Conservation (phyloP, 2,329 filamentous ascomycete genomes). For the Sphaerulina vaccinii region DNA sequence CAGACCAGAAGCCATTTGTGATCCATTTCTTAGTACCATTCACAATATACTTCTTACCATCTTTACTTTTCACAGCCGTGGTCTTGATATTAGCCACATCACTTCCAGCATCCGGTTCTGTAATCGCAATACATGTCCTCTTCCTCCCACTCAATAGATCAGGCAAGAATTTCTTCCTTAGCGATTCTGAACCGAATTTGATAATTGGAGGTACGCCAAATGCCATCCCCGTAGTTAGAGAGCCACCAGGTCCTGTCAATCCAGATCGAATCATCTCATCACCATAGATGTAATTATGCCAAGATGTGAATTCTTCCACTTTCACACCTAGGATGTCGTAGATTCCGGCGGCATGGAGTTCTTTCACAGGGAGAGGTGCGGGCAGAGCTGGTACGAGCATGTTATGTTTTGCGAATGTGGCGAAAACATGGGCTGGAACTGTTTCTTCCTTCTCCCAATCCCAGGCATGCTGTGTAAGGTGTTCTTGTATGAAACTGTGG, state of each 20-base stretch:
- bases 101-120: conserved; percentile 48
- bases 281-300: conserved; percentile 67
- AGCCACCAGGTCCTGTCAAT: conserved; percentile 61
- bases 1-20: conserved; percentile 69
- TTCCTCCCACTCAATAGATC: conserved; percentile 66
- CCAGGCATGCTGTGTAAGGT: conserved; percentile 61
- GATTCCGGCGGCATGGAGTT: conserved; percentile 66
- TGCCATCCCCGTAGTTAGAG: conserved; percentile 69
- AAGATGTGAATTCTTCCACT: conserved; percentile 72
- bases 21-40: conserved; percentile 80
- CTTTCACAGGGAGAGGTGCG: conserved; percentile 65
- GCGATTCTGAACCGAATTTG: conserved; percentile 62
- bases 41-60: conserved; percentile 64
- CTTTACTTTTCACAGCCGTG: conserved; percentile 60
- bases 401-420: conserved; percentile 62
- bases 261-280: conserved; percentile 70
- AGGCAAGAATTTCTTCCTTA: conserved; percentile 67
- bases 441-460: conserved; percentile 69
- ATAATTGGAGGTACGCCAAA: conserved; percentile 67
- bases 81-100: conserved; percentile 74
- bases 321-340: conserved; percentile 64
- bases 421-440: conserved; percentile 63
- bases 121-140: conserved; percentile 70
- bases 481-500: conserved; percentile 63
- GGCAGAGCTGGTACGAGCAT: conserved; percentile 71